These are phyloP conservation scores for Kodamaea suecica DNA, from an alignment of 1,139 yeast genomes.

Conservation along the genomic window DNA sequence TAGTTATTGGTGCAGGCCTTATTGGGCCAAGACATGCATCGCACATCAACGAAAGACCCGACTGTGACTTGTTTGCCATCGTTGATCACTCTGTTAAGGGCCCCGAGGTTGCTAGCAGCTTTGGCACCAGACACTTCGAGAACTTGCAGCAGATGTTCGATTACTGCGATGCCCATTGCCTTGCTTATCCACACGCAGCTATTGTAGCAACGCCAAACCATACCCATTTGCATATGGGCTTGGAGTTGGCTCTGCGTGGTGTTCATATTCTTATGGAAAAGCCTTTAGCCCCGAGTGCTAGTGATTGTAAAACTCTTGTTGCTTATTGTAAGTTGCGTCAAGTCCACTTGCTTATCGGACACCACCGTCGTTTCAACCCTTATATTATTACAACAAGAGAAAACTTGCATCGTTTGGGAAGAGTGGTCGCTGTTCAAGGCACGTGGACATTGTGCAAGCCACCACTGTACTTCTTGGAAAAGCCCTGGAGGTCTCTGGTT, in stretches of 20 bases:
- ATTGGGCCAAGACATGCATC: slow-evolving; percentile 27
- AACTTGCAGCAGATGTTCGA: slow-evolving; percentile 27
- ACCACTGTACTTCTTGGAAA: slow-evolving; percentile 32
- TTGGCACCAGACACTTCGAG: slow-evolving; percentile 26
- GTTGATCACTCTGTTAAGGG: slow-evolving; percentile 42
- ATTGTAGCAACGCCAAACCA: slow-evolving; percentile 45
- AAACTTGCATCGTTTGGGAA: slow-evolving; percentile 29
- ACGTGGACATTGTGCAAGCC: slow-evolving; percentile 41
- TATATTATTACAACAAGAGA: slow-evolving; percentile 36
- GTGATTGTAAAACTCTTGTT: slow-evolving; percentile 34
- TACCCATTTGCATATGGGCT: slow-evolving; percentile 35
- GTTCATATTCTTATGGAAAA: slow-evolving; percentile 41
- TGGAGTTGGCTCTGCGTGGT: slow-evolving; percentile 33
- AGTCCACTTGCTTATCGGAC: slow-evolving; percentile 40
- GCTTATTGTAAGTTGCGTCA: slow-evolving; percentile 23
- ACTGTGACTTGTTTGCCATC: slow-evolving; percentile 32
- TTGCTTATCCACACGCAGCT: slow-evolving; percentile 39
- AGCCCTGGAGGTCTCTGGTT: slow-evolving; percentile 39
- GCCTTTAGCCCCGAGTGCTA: slow-evolving; percentile 38
- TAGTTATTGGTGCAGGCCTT: slow-evolving; percentile 25
- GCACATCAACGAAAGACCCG: slow-evolving; percentile 22
- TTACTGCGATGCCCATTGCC: slow-evolving; percentile 22
- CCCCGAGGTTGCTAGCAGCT: slow-evolving; percentile 28
- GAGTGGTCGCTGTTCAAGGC: slow-evolving; percentile 39
- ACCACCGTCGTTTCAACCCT: slow-evolving; percentile 45